Conservation (phyloP, 2,329 filamentous ascomycete species). For the Dactylonectria macrodidyma region DNA sequence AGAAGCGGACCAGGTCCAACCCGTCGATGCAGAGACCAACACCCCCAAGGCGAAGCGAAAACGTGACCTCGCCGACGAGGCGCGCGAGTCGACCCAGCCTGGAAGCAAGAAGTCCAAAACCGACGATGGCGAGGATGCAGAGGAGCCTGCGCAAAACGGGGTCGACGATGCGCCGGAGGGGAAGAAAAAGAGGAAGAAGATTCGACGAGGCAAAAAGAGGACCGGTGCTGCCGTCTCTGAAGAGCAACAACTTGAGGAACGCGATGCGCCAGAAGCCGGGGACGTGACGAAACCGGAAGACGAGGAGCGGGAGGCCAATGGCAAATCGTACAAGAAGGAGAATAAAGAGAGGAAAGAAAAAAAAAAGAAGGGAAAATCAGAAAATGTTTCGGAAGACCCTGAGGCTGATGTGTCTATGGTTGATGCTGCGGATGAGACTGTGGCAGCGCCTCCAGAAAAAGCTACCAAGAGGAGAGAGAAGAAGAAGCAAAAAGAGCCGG, state of each 20-base stretch:
- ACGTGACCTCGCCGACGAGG: conserved; percentile 52
- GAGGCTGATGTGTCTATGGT: conserved; percentile 38
- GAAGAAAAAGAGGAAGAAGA: conserved; percentile 46
- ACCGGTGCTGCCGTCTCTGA: conserved; percentile 38
- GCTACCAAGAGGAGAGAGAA: conserved; percentile 48
- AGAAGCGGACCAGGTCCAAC: conserved; percentile 42
- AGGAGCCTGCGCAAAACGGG: conserved; percentile 28
- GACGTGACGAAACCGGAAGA: conserved; percentile 43
- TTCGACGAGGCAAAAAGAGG: conserved; percentile 43
- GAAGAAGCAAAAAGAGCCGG: conserved; percentile 48
- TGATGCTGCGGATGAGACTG: conserved; percentile 33
- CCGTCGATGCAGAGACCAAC: conserved; percentile 49
- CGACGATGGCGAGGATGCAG: conserved; percentile 18
- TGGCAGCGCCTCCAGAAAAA: conserved; percentile 27
- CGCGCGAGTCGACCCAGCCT: conserved; percentile 45
- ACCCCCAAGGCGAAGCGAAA: conserved; percentile 53
- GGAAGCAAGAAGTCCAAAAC: conserved; percentile 55
- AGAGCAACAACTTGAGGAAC: conserved; percentile 17
- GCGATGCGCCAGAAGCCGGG: conserved; percentile 35
- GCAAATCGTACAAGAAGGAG: conserved; percentile 44
- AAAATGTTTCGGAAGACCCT: conserved; percentile 2
- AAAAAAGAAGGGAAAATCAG: conserved; percentile 23
- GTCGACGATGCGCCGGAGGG: conserved; percentile 31
- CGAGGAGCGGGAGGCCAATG: conserved; percentile 53
- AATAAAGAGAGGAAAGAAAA: conserved; percentile 30